Percentiles rank a stretch among this genome's conserved stretches.
Conservation (phyloP, 305 asterid species). For the Fraxinus dipetala region DNA sequence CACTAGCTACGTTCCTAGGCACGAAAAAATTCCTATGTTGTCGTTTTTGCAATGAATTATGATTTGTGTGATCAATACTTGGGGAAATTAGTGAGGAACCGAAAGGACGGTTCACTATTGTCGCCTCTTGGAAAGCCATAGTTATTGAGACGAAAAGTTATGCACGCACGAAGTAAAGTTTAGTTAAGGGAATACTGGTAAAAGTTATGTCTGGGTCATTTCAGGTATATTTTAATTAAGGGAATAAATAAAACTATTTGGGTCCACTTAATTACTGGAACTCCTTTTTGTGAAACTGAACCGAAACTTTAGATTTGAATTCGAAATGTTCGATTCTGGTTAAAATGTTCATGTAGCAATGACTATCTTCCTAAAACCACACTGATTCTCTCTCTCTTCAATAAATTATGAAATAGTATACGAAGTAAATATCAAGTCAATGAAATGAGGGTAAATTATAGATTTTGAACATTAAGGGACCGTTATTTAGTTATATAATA, state of each 20-base stretch:
- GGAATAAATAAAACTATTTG: not conserved
- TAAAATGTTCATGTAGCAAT: no score
- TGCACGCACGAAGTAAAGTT: no score
- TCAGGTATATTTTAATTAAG: no score
- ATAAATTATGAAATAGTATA: no score
- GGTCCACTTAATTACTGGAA: not conserved
- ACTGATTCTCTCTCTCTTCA: not conserved
- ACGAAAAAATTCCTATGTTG: not conserved
- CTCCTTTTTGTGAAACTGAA: not conserved
- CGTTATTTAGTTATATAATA: not conserved
- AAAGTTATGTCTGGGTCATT: no score
- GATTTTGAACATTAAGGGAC: not conserved
- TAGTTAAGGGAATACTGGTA: no score
- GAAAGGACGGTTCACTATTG: no score
- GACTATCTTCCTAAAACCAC: not conserved
- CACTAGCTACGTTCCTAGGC: not conserved
- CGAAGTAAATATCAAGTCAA: not conserved
- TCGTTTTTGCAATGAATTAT: no score
- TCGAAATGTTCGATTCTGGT: not conserved
- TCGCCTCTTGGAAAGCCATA: no score
- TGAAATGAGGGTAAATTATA: not conserved
- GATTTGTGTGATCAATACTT: no score
- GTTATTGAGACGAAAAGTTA: no score
- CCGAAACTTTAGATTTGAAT: not conserved
- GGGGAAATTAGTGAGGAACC: no score